These are phyloP conservation scores for Yamadazyma epiphylla DNA, from an alignment of 1,139 yeast species.

Conservation along the genomic window DNA sequence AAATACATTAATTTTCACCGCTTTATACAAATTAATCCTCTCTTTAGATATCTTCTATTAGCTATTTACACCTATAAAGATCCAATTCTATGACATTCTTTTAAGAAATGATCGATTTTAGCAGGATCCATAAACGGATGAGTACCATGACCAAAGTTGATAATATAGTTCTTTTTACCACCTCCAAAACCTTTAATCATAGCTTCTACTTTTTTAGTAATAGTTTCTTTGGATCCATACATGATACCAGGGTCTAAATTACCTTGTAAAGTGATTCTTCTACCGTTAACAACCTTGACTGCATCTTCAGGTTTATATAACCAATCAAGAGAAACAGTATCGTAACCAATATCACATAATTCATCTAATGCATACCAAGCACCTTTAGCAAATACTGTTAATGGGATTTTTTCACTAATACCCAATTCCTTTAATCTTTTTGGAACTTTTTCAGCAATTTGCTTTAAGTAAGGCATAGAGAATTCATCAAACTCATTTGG, in stretches of 20 bases:
- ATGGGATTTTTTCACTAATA: constrained; percentile 67
- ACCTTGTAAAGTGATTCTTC: constrained; percentile 86
- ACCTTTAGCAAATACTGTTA: constrained; percentile 91
- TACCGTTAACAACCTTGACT: constrained; percentile 63
- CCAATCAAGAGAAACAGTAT: constrained; percentile 92
- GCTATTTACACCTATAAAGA: not conserved
- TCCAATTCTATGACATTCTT: constrained; percentile 86
- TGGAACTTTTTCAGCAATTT: constrained; percentile 71
- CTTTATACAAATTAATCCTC: constrained; percentile 9
- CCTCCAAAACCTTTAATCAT: constrained; percentile 92
- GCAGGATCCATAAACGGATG: constrained; percentile 97
- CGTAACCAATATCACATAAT: constrained; percentile 80
- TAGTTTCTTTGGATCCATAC: constrained; percentile 82
- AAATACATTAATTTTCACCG: too few species aligned
- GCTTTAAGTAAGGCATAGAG: constrained; percentile 80
- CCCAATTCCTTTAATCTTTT: constrained; percentile 68
- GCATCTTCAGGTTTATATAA: constrained; percentile 83
- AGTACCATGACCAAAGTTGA: constrained; percentile 96
- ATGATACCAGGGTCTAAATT: constrained; percentile 93
- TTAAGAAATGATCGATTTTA: constrained; percentile 73
- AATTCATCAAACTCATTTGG: constrained; percentile 85
- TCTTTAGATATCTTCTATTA: too few species aligned
- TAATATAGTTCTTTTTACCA: constrained; percentile 85
- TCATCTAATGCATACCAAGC: constrained; percentile 96
- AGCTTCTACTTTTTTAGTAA: constrained; percentile 72